Evolutionary conservation across 768 basidiomycete genomes (phyloP), one percentile per base, ranked within the genome.

Genomic region (Suillus paluster): DNA sequence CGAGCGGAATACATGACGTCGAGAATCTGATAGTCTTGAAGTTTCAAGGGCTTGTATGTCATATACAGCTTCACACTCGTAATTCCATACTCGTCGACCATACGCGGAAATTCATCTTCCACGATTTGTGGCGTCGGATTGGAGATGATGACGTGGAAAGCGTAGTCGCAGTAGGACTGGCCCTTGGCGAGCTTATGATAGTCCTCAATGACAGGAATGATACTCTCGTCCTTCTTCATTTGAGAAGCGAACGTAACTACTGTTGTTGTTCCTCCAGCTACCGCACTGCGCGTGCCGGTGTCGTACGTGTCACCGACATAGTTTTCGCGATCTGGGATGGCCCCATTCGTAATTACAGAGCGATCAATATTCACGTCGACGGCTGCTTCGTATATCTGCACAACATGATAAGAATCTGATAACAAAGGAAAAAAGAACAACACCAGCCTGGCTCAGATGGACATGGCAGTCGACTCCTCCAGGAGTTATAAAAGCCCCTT

Each of bases 391-490:
- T 46, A 60, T 30, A 63, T 42, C 62, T 61, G 25, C 7, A 46
- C 21, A 10, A 12, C 10, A 17, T 27, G 23, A 33, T 57, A 17
- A 61, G 17, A 5, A 45, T 39, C 2, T 39, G 41, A 12, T 6
- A 36, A 27, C 21, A 41, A 14, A 5, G 36, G 4, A 57, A 12
- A n/a, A 7, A 21, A 23, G 21, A 25, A 55, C 42, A 17, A 12
- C 60, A 41, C 44, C 23, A 19, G 60, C 67, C 49, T 77, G 77
- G 14, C 69, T 71, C 53, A 78, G 66, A 59, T 78, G 77, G 10
- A 78, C 77, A 52, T 78, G 77, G 4, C 70, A 68, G 60, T 78
- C 77, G 57, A 78, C 67, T 1, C 76, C 71, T 8, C 77, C 77
- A 27, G 77, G 77, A 3, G 76, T 77, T 3, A 77, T 62, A 62